Percentiles rank a stretch among this genome's conserved stretches.
Conservation (phyloP, 495 filamentous ascomycete species). For the Copromyces sp. region DNA sequence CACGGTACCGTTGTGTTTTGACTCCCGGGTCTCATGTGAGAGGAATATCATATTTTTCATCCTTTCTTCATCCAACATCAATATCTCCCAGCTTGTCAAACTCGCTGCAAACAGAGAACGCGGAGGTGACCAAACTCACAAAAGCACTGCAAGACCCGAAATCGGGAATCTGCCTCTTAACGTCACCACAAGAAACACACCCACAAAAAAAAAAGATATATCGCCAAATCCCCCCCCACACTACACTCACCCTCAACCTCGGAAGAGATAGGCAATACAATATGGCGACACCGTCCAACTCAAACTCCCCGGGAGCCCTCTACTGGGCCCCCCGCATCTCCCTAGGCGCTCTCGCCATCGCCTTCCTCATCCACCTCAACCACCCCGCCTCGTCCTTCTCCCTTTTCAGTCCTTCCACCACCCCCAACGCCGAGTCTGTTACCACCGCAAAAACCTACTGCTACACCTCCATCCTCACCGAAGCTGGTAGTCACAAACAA, state of each 20-base stretch:
- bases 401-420: slow-evolving; percentile 1
- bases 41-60: neutral
- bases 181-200: neutral
- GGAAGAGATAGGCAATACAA: neutral
- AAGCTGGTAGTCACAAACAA: slow-evolving; percentile 4
- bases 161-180: neutral
- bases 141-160: neutral
- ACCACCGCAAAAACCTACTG: slow-evolving; percentile 23
- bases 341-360: slow-evolving; percentile 12
- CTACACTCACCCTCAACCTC: neutral
- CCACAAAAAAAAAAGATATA: neutral
- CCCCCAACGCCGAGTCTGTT: neutral
- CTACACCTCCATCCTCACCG: slow-evolving; percentile 20
- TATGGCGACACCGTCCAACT: neutral
- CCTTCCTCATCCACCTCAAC: slow-evolving; percentile 7
- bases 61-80: neutral
- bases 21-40: neutral
- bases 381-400: slow-evolving; percentile 8
- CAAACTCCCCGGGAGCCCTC: neutral
- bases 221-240: neutral
- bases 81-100: neutral
- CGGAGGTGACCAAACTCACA: neutral
- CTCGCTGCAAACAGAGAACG: neutral
- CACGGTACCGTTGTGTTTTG: neutral
- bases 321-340: slow-evolving; percentile 14